A percentile compares a stretch with the other conserved stretches of the same genome.
Conservation (phyloP, 169 alveolate genomes). For the Plasmodium vinckei region DNA sequence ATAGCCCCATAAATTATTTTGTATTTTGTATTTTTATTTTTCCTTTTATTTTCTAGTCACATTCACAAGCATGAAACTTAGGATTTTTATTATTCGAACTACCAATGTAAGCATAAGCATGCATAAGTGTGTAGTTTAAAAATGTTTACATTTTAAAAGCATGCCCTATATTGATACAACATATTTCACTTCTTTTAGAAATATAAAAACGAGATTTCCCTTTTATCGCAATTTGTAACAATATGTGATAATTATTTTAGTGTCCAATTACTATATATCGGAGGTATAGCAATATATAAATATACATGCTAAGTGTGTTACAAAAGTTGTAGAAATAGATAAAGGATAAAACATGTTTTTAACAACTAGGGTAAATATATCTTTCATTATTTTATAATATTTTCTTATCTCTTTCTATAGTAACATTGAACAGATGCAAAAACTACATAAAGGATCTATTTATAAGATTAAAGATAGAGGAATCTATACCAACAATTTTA, state of each 20-base stretch:
- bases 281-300: constrained; percentile 12
- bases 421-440: constrained; percentile 43
- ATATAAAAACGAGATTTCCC: constrained; percentile 34
- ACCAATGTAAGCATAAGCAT: constrained; percentile 39
- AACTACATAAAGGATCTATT: constrained; percentile 23
- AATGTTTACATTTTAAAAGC: neutral
- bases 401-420: constrained; percentile 4
- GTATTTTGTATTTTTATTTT: no score
- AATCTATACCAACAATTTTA: constrained; percentile 22
- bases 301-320: neutral
- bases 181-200: constrained; percentile 25
- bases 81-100: constrained; percentile 56
- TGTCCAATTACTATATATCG: constrained; percentile 42
- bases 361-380: no score
- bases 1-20: neutral
- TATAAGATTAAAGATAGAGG: constrained; percentile 28
- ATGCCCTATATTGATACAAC: neutral
- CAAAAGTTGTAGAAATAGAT: neutral
- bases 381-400: neutral
- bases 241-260: constrained; percentile 24
- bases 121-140: neutral
- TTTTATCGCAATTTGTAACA: constrained; percentile 26
- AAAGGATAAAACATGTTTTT: neutral
- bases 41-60: constrained; percentile 6
- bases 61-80: constrained; percentile 30